These are phyloP conservation scores for Clitocybe nebularis DNA, from an alignment of 1,284 basidiomycete species.

Conservation along the genomic window DNA sequence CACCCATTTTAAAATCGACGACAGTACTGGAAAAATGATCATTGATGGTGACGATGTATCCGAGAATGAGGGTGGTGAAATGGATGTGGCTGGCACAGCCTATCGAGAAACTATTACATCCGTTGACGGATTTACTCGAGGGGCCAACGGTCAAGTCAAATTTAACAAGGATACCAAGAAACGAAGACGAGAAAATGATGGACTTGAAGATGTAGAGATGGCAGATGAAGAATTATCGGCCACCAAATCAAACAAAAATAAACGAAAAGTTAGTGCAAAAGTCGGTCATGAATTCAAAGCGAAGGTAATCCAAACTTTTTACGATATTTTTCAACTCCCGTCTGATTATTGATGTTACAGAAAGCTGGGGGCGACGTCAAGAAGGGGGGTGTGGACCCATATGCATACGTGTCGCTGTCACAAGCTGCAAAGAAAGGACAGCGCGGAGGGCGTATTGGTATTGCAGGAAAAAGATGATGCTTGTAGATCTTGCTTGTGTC, in stretches of 20 bases:
- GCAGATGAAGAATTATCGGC: constrained; percentile 43
- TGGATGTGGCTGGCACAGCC: constrained; percentile 70
- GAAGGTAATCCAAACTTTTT: constrained; percentile 44
- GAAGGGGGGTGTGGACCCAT: constrained; percentile 84
- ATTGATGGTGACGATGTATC: constrained; percentile 59
- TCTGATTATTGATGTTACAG: constrained; percentile 37
- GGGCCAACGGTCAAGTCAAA: constrained; percentile 81
- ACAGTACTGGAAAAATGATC: constrained; percentile 85
- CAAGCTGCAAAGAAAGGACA: constrained; percentile 73
- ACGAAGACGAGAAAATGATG: constrained; percentile 64
- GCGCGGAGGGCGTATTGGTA: constrained; percentile 44
- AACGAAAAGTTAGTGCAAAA: constrained; percentile 54
- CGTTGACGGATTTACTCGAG: constrained; percentile 86
- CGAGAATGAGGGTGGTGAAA: constrained; percentile 40
- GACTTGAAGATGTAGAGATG: constrained; percentile 71
- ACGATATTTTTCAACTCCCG: neutral
- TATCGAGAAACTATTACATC: constrained; percentile 82
- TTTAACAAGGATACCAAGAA: constrained; percentile 98
- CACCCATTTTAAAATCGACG: constrained; percentile 83
- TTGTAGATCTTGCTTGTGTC: neutral
- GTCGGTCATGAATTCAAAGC: constrained; percentile 91
- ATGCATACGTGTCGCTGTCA: constrained; percentile 83
- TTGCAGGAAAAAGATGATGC: constrained; percentile 45
- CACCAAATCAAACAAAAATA: constrained; percentile 47
- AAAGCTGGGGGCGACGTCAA: constrained; percentile 92